Conservation (phyloP, 2,329 filamentous ascomycete genomes). For the Ilyonectria sp. region DNA sequence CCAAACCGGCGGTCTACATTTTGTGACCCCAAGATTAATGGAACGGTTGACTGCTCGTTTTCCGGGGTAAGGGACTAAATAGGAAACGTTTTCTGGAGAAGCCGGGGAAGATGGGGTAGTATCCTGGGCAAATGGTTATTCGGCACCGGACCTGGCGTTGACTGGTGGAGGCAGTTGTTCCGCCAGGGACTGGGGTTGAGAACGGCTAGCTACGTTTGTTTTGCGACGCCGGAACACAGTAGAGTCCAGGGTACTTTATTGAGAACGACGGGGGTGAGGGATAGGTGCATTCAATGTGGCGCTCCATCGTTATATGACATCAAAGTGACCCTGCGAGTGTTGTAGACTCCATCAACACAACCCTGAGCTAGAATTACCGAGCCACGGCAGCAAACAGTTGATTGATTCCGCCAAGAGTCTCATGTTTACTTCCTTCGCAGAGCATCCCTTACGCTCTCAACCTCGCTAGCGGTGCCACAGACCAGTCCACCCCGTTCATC, state of each 20-base stretch:
- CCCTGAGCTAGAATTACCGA: neutral
- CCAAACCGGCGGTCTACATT: conserved; percentile 3
- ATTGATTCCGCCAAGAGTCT: neutral
- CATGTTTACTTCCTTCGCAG: conserved; percentile 17
- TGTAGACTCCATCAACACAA: neutral
- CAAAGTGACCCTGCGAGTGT: neutral
- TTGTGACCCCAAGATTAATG: neutral
- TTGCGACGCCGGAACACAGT: neutral
- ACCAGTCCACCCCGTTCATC: conserved; percentile 67
- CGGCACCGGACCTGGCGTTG: neutral
- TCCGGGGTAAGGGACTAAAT: neutral
- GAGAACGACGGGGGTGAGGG: neutral
- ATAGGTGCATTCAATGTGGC: neutral
- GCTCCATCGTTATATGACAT: neutral
- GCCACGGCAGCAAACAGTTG: no score
- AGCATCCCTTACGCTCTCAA: conserved; percentile 54
- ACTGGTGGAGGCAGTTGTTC: conserved; percentile 12
- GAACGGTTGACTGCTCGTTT: neutral
- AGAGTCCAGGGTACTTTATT: neutral
- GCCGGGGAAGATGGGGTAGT: conserved; percentile 11
- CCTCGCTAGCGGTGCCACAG: conserved; percentile 66
- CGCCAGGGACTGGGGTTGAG: neutral
- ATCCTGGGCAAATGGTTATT: neutral
- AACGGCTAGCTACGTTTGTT: neutral
- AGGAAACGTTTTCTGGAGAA: neutral